Percentiles rank a stretch among this genome's conserved stretches.
Evolutionary conservation across 352 stramenopile genomes (phyloP).

Genomic region (Phytopythium aichiense): DNA sequence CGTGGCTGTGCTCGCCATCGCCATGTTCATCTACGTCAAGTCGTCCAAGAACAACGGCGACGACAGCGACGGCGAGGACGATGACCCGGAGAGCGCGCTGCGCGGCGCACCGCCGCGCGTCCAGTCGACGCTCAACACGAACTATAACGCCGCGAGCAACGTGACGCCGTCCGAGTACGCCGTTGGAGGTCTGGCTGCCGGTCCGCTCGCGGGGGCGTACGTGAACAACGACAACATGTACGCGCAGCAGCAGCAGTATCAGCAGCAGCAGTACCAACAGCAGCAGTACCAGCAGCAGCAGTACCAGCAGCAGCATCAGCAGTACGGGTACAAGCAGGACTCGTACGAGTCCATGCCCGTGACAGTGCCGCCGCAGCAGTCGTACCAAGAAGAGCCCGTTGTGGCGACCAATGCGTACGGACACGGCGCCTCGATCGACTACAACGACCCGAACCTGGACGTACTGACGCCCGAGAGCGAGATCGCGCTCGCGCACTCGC

Average conservation of each 20-base stretch:
- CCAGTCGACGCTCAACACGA: slow-evolving; percentile 20
- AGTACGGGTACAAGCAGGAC: slow-evolving; percentile 20
- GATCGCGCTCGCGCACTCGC: slow-evolving; percentile 37
- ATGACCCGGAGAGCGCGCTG: slow-evolving; percentile 16
- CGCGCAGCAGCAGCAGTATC: neutral
- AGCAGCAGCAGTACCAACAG: slow-evolving; percentile 7
- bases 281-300: slow-evolving; percentile 5
- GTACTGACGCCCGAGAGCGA: slow-evolving; percentile 61
- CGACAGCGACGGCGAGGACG: slow-evolving; percentile 26
- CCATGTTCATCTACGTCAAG: slow-evolving; percentile 55
- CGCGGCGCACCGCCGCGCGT: slow-evolving; percentile 10
- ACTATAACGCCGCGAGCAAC: slow-evolving; percentile 28
- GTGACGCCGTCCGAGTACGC: slow-evolving; percentile 26
- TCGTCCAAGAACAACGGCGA: slow-evolving; percentile 23
- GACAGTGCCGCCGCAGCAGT: slow-evolving; percentile 7
- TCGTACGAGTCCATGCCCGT: slow-evolving; percentile 5
- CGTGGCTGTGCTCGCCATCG: slow-evolving; percentile 31
- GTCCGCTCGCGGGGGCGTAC: slow-evolving; percentile 1
- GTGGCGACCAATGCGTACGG: slow-evolving; percentile 6
- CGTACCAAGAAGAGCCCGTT: slow-evolving; percentile 18
- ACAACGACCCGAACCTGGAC: slow-evolving; percentile 50
- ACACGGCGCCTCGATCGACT: slow-evolving; percentile 24
- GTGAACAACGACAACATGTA: slow-evolving; percentile 12
- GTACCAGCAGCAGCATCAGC: neutral
- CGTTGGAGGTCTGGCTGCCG: slow-evolving; percentile 2